phyloP scores from a whole-genome alignment of 139 green algal species.

The Microglena sp. region DNA sequence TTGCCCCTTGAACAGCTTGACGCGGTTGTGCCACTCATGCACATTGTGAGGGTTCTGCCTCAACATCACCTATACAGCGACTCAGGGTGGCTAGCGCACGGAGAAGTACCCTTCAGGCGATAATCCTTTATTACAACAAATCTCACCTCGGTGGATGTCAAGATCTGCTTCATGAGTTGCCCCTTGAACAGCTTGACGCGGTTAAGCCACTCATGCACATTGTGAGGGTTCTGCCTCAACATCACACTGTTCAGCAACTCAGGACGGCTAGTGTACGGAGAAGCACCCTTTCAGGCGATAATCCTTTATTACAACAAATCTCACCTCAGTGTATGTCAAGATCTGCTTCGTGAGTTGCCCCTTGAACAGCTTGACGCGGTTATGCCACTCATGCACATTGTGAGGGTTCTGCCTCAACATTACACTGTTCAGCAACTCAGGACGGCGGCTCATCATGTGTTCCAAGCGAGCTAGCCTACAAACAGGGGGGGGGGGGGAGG shows the following conservation, averaged over 20 bases:
- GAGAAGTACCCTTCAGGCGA: no score
- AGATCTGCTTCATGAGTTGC: slow-evolving; percentile 80
- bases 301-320: no score
- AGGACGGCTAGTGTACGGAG: no score
- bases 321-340: slow-evolving; percentile 84
- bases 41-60: slow-evolving; percentile 97
- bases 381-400: slow-evolving; percentile 81
- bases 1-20: slow-evolving; percentile 80
- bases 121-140: no score
- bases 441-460: slow-evolving; percentile 62
- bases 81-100: no score
- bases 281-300: no score
- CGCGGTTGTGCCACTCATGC: slow-evolving; percentile 68
- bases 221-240: no score
- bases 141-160: slow-evolving; percentile 79
- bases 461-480: slow-evolving; percentile 81
- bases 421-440: slow-evolving; percentile 78
- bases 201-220: slow-evolving; percentile 11
- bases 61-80: no score
- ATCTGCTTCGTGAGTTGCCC: slow-evolving; percentile 77
- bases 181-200: slow-evolving; percentile 67
- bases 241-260: slow-evolving; percentile 84
- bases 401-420: slow-evolving; percentile 94
- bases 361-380: slow-evolving; percentile 81
- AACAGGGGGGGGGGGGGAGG: not conserved